Conservation (phyloP, 257 asterid genomes). For the Solanum commersonii region DNA sequence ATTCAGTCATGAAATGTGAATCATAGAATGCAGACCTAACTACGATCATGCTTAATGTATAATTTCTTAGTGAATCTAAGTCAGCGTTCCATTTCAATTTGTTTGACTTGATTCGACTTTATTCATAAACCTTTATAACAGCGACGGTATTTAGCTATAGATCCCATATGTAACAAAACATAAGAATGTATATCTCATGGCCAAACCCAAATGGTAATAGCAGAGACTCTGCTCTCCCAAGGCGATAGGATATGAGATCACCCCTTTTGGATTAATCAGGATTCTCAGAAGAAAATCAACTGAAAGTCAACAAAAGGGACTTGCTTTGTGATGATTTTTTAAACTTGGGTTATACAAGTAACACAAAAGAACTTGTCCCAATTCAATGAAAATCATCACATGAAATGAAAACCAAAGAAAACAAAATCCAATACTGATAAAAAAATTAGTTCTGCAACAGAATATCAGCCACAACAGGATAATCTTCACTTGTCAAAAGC, state of each 20-base stretch:
- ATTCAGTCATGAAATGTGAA: no score
- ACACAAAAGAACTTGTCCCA: not conserved
- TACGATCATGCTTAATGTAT: no score
- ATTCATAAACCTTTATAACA: not conserved
- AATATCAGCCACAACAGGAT: not conserved
- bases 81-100: not conserved
- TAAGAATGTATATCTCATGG: conserved; percentile 3
- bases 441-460: no score
- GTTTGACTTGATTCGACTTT: not conserved
- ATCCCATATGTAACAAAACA: not conserved
- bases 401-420: not conserved
- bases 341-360: conserved; percentile 5
- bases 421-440: not conserved
- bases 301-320: not conserved
- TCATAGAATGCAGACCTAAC: no score
- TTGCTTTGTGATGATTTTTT: not conserved
- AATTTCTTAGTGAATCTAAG: no score
- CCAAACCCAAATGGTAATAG: conserved; percentile 6
- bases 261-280: not conserved
- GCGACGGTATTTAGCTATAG: not conserved
- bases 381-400: not conserved
- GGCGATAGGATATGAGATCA: conserved; percentile 14
- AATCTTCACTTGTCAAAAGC: not conserved
- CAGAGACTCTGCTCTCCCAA: conserved; percentile 6
- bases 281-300: not conserved